Evolutionary conservation across 176 grass and related monocot species (phyloP), one percentile per base, ranked within the genome.

Genomic region (Carex scoparia): DNA sequence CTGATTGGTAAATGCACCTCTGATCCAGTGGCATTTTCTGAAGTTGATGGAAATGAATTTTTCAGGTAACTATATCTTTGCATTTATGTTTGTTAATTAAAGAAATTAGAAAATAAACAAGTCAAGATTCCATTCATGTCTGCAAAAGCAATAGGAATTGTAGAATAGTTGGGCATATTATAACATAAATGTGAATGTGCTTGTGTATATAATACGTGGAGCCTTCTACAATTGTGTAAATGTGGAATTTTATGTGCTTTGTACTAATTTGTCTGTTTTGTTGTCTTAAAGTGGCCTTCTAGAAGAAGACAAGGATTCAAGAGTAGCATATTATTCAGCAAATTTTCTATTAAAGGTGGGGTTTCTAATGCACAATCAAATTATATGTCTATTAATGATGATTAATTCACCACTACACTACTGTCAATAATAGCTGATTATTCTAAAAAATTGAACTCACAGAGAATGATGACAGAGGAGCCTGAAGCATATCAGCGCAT

Each of bases 401-500:
- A 57, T 79, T 57, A 33, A 57, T 57, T 58, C 49, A 58, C 53
- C 28, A 53, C 30, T 10, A 57, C 13, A 58, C 74, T 79, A 74
- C 44, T 53, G 44, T 74, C 16, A 1, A 74, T 51, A 7, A 53
- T 74, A 57, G 30, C 53, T 57, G 3, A 79, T 58, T 58, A 7
- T 79, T 72, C 38, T 85, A 1, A 68, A 85, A 80, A 86, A 11
- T 83, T 89, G 44, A 42, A 74, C 86, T 64, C 55, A 53, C 91
- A 99, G 97, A 89, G 90, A 94, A 99, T 96, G 93, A 94, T 99
- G 93, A 92, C 93, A 69, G 97, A 99, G 85, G 97, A 99, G 80
- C 97, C 91, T 79, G 97, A 99, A 64, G 85, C 5, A 13, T 99
- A 99, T 82, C 93, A 99, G 67, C 84, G 91, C 18, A 96, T 99